A percentile compares a stretch with the other conserved stretches of the same genome.
Evolutionary conservation across 192 early-diverging fungal species (phyloP).

Genomic region (Phlyctochytrium arcticum): DNA sequence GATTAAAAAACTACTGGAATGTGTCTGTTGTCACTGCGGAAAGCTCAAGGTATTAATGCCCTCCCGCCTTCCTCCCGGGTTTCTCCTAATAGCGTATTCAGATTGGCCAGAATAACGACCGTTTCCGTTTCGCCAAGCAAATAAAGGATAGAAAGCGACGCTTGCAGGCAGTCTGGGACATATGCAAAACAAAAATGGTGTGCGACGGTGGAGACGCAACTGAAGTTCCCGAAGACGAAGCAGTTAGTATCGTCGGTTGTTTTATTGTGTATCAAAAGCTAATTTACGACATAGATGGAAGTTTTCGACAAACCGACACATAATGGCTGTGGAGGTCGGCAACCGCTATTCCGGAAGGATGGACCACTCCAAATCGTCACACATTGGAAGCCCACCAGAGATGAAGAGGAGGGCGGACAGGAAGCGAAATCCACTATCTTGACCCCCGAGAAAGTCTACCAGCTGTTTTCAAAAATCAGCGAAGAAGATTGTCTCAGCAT

Average conservation of each 20-base stretch:
- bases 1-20: conserved; percentile 96
- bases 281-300: conserved; percentile 23
- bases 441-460: conserved; percentile 69
- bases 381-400: conserved; percentile 25
- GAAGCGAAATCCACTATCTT: conserved; percentile 43
- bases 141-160: conserved; percentile 40
- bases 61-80: no score
- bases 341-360: conserved; percentile 74
- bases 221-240: conserved; percentile 59
- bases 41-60: conserved; percentile 72
- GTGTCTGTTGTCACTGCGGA: conserved; percentile 90
- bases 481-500: conserved; percentile 81
- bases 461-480: conserved; percentile 80
- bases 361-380: conserved; percentile 1
- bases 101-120: conserved; percentile 34
- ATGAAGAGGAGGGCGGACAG: conserved; percentile 27
- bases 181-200: conserved; percentile 75
- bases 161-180: conserved; percentile 82
- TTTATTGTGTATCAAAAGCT: no score
- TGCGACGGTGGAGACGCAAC: conserved; percentile 61
- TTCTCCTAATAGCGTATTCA: no score
- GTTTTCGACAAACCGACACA: conserved; percentile 58
- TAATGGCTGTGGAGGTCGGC: conserved; percentile 80
- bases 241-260: not conserved
- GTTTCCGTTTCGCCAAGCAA: conserved; percentile 30